Base-by-base conservation (phyloP, 2,329 filamentous ascomycete genomes). In the Anisogramma anomala region DNA sequence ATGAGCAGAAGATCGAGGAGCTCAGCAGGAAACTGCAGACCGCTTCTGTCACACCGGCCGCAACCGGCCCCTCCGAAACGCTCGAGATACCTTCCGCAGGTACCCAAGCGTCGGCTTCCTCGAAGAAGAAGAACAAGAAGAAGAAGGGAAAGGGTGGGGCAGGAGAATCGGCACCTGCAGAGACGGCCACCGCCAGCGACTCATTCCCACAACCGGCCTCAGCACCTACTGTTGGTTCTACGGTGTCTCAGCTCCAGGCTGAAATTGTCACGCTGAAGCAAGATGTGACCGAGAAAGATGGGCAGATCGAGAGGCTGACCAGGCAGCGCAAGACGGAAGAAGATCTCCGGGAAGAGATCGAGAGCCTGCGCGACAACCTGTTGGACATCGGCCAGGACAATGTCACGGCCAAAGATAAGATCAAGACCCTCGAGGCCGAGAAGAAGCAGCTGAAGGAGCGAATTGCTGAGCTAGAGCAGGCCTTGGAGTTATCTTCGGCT, bases 311-410 rank as follows among this genome's bases (percentile, higher is more conserved):
- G 40, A 72, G 71, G 11, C 66, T 95, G 4, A 74, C 74, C 19
- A 72, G 74, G 42, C 80, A 82, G 57, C 68, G 84, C 34, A 77
- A 78, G 54, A 83, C 79, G 13, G 84, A 91, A 42, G 84, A 89
- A 40, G 80, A 81, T 15, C 66, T 94, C 32, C 72, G 76, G 19
- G 88, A 94, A 53, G 88, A 96, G 61, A 83, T 95, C 44, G 86
- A 93, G 52, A 79, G 75, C 3, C 65, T 96, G 46, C 77, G 82
- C 37, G 85, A 94, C 42, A 84, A 88, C 49, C 65, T 96, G 6
- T 63, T 89, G 32, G 70, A 77, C 36, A 77, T 93, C 47, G 87
- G 87, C 8, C 77, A 87, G 51, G 84, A 93, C 46, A 82, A 89
- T 52, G 85, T 94, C 9, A 79, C 84, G 50, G 80, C 83, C 11